A percentile compares a stretch with the other conserved stretches of the same genome.
phyloP scores from a whole-genome alignment of 495 filamentous ascomycete genomes.

The Tuber borchii region DNA sequence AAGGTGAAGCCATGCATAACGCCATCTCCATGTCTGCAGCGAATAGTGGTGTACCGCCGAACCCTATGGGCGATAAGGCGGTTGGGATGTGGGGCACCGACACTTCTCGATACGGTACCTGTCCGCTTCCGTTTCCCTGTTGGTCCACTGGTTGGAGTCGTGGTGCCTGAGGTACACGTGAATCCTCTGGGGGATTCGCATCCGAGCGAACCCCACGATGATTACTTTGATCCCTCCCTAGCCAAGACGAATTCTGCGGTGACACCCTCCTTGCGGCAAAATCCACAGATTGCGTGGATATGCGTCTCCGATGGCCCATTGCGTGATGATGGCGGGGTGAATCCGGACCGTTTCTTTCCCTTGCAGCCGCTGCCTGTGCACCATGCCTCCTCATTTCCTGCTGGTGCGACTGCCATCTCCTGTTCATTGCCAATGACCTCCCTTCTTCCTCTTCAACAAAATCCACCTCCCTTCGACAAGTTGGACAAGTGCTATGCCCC shows the following conservation, averaged over 20 bases:
- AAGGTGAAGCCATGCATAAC: not conserved
- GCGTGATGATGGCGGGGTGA: not conserved
- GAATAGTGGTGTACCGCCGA: not conserved
- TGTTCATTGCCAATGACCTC: slow-evolving; percentile 16
- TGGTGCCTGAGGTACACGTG: not conserved
- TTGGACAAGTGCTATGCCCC: slow-evolving; percentile 37
- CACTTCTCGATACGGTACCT: not conserved
- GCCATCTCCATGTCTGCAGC: not conserved
- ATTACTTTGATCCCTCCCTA: not conserved
- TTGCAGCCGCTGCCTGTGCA: slow-evolving; percentile 22
- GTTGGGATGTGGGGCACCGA: not conserved
- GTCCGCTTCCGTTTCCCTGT: not conserved
- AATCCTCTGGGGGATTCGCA: not conserved
- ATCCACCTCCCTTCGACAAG: slow-evolving; percentile 37
- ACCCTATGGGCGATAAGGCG: not conserved
- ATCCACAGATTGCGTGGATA: slow-evolving; percentile 1
- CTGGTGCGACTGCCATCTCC: slow-evolving; percentile 9
- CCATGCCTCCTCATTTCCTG: slow-evolving; percentile 20
- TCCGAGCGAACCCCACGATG: not conserved
- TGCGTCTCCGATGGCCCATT: slow-evolving; percentile 2
- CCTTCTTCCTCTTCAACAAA: slow-evolving; percentile 37
- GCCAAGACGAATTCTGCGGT: not conserved
- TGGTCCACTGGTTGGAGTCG: not conserved
- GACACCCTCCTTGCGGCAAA: not conserved
- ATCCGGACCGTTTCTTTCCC: slow-evolving; percentile 9